Base-by-base conservation (phyloP, 306 rosid species). In the Vigna hirtella region DNA sequence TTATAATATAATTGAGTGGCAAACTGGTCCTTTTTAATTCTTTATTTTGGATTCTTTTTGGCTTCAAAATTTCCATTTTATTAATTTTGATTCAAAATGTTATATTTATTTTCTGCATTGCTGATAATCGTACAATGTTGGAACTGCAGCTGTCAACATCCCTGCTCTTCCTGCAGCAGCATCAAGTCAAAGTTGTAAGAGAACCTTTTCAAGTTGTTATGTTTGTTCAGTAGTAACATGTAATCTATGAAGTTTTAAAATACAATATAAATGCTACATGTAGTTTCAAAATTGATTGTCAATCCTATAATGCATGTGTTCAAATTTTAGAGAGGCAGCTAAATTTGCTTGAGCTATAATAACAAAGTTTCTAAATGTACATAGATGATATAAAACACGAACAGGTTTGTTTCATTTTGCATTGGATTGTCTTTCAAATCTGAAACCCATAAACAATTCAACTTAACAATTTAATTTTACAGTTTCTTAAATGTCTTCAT, bases 81-180 rank as follows among this genome's bases (percentile, higher is more conserved):
- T 22, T 57, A 30, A 14, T 49, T 80, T 51, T 76, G 48, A 30
- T 56, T 6, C 40, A 13, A 47, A 74, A 45, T 70, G 10, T 67
- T 73, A 15, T 58, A 38, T 68, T 51, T 24, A 59, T 42, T 79
- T 34, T 63, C 20, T 32, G 8, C 50, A 34, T 38, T 52, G 65
- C 28, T 83, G 28, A 65, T 78, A 73, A 79, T 51, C 74, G 64
- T 55, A 51, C 70, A 52, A 26, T 79, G 32, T 72, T 65, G 81
- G 7, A 34, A 79, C 77, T 82, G 82, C 96, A 93, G 96, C 91
- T 78, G 85, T 95, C 82, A 93, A 86, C 84, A 93, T 95, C 76
- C 99, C 99, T 56, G 98, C 99, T 26, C 99, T 95, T 84, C 99
- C 99, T 59, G 99, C 97, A 0, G 99, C 96, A 65, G 93, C 99